Conservation (phyloP, 1,139 yeast genomes). For the Diutina pseudorugosa region DNA sequence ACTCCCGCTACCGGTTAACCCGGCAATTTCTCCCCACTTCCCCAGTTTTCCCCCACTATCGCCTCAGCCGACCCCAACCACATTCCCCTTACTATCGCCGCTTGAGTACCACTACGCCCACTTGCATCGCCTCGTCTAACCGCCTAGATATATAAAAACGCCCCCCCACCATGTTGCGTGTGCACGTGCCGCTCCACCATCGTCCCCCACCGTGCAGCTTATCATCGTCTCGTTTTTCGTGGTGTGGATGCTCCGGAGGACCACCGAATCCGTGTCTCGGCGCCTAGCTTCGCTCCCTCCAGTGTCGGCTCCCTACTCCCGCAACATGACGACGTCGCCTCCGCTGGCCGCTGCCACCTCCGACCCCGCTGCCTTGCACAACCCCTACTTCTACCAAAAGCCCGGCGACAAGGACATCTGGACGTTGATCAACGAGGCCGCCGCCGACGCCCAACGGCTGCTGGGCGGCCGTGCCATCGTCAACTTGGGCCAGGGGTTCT, state of each 20-base stretch:
- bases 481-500: constrained; percentile 93
- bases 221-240: constrained; percentile 1
- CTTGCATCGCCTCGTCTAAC: no score
- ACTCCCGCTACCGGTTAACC: no score
- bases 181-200: neutral
- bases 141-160: neutral
- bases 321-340: neutral
- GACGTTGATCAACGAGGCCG: constrained; percentile 90
- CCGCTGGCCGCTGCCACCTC: neutral
- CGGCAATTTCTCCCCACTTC: no score
- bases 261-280: neutral
- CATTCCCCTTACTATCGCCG: no score
- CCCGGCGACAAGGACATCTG: constrained; percentile 76
- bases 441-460: constrained; percentile 61
- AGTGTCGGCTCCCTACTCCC: neutral
- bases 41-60: no score
- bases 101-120: no score
- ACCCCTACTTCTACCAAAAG: constrained; percentile 47
- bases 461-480: constrained; percentile 55
- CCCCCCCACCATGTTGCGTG: neutral
- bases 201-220: constrained; percentile 3
- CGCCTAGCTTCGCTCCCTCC: neutral
- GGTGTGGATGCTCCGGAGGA: constrained; percentile 2
- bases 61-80: no score
- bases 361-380: constrained; percentile 20